Evolutionary conservation across 139 green algal species (phyloP), one percentile per base, ranked within the genome.

Genomic region (Nannochloris sp.): DNA sequence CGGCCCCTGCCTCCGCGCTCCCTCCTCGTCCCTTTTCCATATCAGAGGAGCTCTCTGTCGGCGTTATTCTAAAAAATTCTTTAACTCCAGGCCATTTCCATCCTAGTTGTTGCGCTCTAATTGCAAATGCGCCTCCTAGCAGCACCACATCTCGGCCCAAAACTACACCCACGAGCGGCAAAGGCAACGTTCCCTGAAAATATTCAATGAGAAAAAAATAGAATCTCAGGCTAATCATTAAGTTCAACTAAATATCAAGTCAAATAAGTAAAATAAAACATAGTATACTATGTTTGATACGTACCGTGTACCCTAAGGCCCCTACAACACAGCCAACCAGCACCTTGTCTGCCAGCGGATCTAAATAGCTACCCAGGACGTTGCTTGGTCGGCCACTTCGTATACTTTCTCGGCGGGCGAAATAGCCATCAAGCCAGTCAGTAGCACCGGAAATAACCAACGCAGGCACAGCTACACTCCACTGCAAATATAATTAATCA

Each of bases 271-370:
- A 51, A 19, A 51, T 19, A 51, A 19, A 51, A 19, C 19, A 19
- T 19, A 51, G 19, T 27, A 51, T 27, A 19, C 19, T 19, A 51
- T 27, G 42, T 51, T 51, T 51, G 0, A 5, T 32, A 64, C 65
- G 61, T 51, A 81, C 72, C 68, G 74, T 58, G 14, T 59, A 75
- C 2, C 78, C 76, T 61, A 95, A 76, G 4, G 76, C 76, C 9
- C 19, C 67, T 12, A 71, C 58, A 3, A 77, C 67, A 6, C 36
- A 63, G 65, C 75, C 65, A 30, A 86, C 65, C n/a, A 88, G 64
- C 13, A 79, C 75, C 64, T 97, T 97, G 71, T 97, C 90, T 3
- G 84, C 89, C 34, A 95, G 39, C 0, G 90, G 90, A 63, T 96
- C 90, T 8, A 96, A 71, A 66, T 95, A 96, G 12, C 79, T 89